Percentiles rank a stretch among this genome's conserved stretches.
phyloP scores from a whole-genome alignment of 139 green algal species.

The Tetratostichococcus sp. region DNA sequence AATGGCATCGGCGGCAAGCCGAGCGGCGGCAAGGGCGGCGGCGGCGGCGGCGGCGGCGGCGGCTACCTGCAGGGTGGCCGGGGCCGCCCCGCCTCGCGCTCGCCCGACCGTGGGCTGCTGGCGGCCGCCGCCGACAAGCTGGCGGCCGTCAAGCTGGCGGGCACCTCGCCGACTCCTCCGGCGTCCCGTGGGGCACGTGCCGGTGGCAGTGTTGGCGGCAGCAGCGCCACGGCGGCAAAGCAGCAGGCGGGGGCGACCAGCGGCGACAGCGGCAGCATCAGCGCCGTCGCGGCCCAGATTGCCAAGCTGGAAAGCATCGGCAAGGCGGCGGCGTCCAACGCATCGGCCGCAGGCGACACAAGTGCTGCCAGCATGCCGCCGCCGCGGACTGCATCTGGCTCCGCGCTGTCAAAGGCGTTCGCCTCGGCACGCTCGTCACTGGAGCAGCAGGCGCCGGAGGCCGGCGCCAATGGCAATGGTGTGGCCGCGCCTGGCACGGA shows the following conservation, averaged over 20 bases:
- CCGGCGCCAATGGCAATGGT: neutral
- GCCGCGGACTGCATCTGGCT: neutral
- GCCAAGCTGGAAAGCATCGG: neutral
- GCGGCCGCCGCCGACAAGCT: neutral
- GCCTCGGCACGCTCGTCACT: neutral
- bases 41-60: too few relatives aligned
- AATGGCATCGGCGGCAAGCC: neutral
- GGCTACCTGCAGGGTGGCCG: too few relatives aligned
- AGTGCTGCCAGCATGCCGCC: neutral
- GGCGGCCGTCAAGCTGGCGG: neutral
- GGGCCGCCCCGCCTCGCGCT: neutral
- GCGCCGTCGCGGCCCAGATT: too few relatives aligned
- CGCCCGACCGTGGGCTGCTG: neutral
- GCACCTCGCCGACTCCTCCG: too few relatives aligned
- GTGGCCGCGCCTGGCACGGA: too few relatives aligned
- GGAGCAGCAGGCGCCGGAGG: neutral
- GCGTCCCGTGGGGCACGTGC: too few relatives aligned
- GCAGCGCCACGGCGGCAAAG: too few relatives aligned
- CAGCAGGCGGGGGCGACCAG: too few relatives aligned
- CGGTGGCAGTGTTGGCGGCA: too few relatives aligned
- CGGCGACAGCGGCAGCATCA: too few relatives aligned
- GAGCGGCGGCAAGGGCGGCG: neutral
- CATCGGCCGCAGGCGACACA: too few relatives aligned
- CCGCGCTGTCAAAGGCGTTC: neutral
- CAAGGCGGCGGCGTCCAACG: neutral